Percentiles rank a stretch among this genome's conserved stretches.
phyloP scores from a whole-genome alignment of 1,139 yeast species.

The Yamadazyma sp. region DNA sequence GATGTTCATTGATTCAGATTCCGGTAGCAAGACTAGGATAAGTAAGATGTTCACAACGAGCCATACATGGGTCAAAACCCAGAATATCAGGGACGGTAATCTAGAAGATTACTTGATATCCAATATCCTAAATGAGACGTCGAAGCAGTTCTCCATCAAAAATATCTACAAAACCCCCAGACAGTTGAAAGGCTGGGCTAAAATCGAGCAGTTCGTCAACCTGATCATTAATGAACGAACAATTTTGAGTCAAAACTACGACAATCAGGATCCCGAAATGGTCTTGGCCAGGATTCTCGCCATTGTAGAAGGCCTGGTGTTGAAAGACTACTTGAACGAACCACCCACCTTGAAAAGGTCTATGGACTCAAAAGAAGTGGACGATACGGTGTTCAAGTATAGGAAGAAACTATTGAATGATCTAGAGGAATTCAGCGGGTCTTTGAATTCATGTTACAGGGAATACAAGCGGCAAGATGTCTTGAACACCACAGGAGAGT shows the following conservation, averaged over 20 bases:
- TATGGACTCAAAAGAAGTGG: constrained; percentile 3
- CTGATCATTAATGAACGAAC: constrained; percentile 15
- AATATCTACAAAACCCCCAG: constrained; percentile 9
- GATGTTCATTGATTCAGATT: constrained; percentile 26
- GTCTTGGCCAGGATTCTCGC: constrained; percentile 21
- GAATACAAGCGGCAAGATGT: constrained; percentile 14
- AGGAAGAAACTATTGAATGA: constrained; percentile 17
- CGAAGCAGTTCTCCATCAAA: constrained; percentile 5
- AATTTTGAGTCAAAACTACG: constrained; percentile 9
- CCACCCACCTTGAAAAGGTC: constrained; percentile 6
- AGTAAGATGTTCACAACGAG: constrained; percentile 27
- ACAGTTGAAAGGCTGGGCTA: constrained; percentile 3
- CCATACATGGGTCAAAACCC: constrained; percentile 12
- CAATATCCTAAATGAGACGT: neutral
- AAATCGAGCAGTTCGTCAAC: constrained; percentile 13
- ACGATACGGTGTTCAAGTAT: constrained; percentile 10
- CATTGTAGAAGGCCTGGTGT: constrained; percentile 21
- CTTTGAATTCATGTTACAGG: constrained; percentile 23
- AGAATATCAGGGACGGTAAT: constrained; percentile 7
- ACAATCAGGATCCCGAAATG: constrained; percentile 17
- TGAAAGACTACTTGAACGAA: constrained; percentile 24
- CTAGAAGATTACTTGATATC: constrained; percentile 19
- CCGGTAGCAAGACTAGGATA: constrained; percentile 24
- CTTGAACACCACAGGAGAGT: constrained; percentile 14
- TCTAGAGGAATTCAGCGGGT: constrained; percentile 26